Percentiles rank a stretch among this genome's conserved stretches.
These are phyloP conservation scores for Cyclocybe cylindracea DNA, from an alignment of 768 basidiomycete genomes.

Conservation along the genomic window DNA sequence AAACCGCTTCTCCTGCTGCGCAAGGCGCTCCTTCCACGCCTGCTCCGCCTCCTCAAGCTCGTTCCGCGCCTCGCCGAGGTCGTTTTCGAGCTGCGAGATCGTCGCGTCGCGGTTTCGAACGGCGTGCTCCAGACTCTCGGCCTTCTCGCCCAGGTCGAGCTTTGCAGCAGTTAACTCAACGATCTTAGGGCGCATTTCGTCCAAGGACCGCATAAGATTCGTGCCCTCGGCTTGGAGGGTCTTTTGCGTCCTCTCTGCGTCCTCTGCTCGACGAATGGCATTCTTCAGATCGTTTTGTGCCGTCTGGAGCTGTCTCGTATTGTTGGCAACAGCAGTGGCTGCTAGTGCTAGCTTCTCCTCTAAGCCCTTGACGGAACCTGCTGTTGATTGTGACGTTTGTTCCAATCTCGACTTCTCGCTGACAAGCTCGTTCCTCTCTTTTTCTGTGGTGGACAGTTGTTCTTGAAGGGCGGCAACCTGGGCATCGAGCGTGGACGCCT, in stretches of 20 bases:
- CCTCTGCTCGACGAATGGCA: slow-evolving; percentile 69
- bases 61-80: slow-evolving; percentile 54
- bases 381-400: slow-evolving; percentile 44
- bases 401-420: slow-evolving; percentile 54
- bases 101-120: slow-evolving; percentile 55
- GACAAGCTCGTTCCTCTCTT: slow-evolving; percentile 47
- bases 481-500: slow-evolving; percentile 47
- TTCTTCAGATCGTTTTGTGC: slow-evolving; percentile 66
- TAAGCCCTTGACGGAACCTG: slow-evolving; percentile 49
- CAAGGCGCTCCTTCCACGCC: slow-evolving; percentile 44
- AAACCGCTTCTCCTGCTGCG: slow-evolving; percentile 54
- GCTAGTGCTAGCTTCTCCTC: slow-evolving; percentile 62
- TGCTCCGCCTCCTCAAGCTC: slow-evolving; percentile 48
- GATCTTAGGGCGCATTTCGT: slow-evolving; percentile 86
- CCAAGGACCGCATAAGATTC: slow-evolving; percentile 75
- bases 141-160: slow-evolving; percentile 66
- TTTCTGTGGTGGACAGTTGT: slow-evolving; percentile 43
- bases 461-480: slow-evolving; percentile 38
- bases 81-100: slow-evolving; percentile 63
- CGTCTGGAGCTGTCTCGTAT: slow-evolving; percentile 58
- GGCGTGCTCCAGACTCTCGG: slow-evolving; percentile 54
- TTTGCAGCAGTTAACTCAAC: slow-evolving; percentile 77
- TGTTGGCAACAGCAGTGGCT: slow-evolving; percentile 51
- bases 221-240: slow-evolving; percentile 78
- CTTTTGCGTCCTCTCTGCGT: slow-evolving; percentile 70